Evolutionary conservation across 192 early-diverging fungal genomes (phyloP), one percentile per base, ranked within the genome.

Genomic region (Entomortierella lignicola): DNA sequence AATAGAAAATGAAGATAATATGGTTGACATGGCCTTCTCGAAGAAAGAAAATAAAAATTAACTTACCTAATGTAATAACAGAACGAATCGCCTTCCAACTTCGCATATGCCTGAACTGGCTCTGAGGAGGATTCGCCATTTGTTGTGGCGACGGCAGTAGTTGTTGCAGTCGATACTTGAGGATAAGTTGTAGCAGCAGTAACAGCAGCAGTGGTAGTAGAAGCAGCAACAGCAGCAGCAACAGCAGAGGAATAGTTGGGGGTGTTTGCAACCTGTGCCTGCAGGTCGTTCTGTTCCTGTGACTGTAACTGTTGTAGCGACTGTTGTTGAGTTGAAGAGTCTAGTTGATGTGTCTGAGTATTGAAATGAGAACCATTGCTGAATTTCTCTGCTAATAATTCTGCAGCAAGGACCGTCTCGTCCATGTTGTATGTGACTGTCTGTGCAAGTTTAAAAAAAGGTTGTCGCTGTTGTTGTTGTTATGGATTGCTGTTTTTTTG

Each of bases 101-200:
- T 97, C 23, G 95, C 95, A 71, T 95, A 97, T 0, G 94, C 94
- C 77, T 94, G 93, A 17, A 97, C 91, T 0, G 92, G 91, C 39
- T 79, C 75, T 66, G 75, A 79, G 4, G 67, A 51, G 17, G 62
- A 17, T 13, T 70, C 75, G 20, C 55, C 63, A 43, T 29, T 41
- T 4, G 61, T 53, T 21, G 42, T 48, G 20, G 74, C 39, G 39
- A 52, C 58, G 26, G 63, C 44, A 27, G 29, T 65, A 4, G 39
- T 60, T 42, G 47, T 20, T 12, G 44, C 15, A 11, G 7, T 61
- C 2, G 67, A 66, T 26, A 63, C 63, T 48, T 69, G 75, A 20
- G 75, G 66, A 34, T 60, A 79, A 11, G 63, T 30, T 1, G 55
- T 39, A 48, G 44, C 25, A 41, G 50, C 5, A 5, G 43, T 23